Evolutionary conservation across 352 stramenopile genomes (phyloP), one percentile per base, ranked within the genome.

Genomic region (Pythium sp.): DNA sequence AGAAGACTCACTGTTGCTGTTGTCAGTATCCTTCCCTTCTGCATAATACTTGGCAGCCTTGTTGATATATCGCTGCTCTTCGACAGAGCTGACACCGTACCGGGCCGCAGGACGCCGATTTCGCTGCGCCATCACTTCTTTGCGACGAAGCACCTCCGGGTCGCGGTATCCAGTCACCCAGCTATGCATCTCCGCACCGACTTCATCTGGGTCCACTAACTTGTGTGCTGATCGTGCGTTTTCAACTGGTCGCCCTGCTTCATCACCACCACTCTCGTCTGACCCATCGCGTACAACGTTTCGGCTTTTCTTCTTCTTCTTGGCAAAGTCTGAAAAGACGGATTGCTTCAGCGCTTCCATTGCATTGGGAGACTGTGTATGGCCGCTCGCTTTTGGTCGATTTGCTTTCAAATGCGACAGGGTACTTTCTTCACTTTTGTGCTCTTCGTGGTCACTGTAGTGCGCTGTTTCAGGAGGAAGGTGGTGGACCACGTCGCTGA

Each of bases 161-260:
- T 90, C 74, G 1, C 81, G 76, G 38, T 79, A 76, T 0, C 82
- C 81, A 22, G 69, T 72, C 34, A 91, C 82, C 84, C 84, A 91
- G 38, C 68, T 80, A 32, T 77, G 28, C 81, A 90, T 90, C 57
- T 92, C 82, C 0, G 58, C 65, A 0, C 54, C 69, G 5, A 81
- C 78, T 22, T 62, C 58, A 54, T 87, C 68, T 20, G 47, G 46
- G 20, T 70, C 62, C 46, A 51, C 36, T 11, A 12, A 15, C 32
- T 46, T 34, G 7, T 69, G 63, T 6, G 55, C 14, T 20, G 26
- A 63, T 9, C 26, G 34, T 9, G 24, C 22, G 2, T 9, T 41
- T 28, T 43, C 51, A 43, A 64, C 63, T 24, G 34, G 9, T 55
- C 22, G 43, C 58, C 43, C 30, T 0, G 18, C 20, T n/a, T 28